Base-by-base conservation (phyloP, 2,329 filamentous ascomycete species). In the Penicillium paneum region DNA sequence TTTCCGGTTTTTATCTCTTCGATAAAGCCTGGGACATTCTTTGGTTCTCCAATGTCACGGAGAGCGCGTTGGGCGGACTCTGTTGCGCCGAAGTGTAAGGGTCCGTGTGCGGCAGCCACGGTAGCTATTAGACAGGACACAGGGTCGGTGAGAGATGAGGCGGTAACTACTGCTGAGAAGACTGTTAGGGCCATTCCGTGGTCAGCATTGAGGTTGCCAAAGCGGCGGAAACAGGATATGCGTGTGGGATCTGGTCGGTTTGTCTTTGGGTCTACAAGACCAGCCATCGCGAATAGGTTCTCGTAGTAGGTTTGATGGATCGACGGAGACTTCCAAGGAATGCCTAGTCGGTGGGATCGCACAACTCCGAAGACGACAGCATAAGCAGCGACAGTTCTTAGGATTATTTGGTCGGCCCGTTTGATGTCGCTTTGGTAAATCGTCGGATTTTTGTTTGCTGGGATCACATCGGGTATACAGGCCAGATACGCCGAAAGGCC, bases 121-220 rank as follows among this genome's bases (percentile, higher is more conserved):
- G 81, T 79, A 1, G 80, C 70, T 12, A 83, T 78, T 17, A 81
- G 74, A 58, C 78, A 81, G 56, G 69, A 70, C 74, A 83, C 66
- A 0, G 82, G 81, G 61, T 84, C 83, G 0, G 83, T 78, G 11
- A 84, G 67, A 0, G 79, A 80, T 52, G 78, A 81, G 8, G 82
- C 81, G 19, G 83, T 80, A 53, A 83, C 80, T 15, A 84, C 69
- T 31, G 82, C 76, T 1, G 81, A 79, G 1, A 82, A 81, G 0
- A 81, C 83, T 2, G 80, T 81, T 62, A 80, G 78, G 59, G 83
- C 83, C 66, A 84, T 80, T 56, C 83, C 83, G 63, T 85, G 82
- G 60, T 85, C 82, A 2, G 80, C 78, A 58, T 83, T 80, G 24
- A 84, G 75, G 50, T 83, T 79, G 62, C 81, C 81, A 3, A 84